A percentile compares a stretch with the other conserved stretches of the same genome.
Evolutionary conservation across 495 filamentous ascomycete genomes (phyloP).

Genomic region (Daldinia caldariorum): DNA sequence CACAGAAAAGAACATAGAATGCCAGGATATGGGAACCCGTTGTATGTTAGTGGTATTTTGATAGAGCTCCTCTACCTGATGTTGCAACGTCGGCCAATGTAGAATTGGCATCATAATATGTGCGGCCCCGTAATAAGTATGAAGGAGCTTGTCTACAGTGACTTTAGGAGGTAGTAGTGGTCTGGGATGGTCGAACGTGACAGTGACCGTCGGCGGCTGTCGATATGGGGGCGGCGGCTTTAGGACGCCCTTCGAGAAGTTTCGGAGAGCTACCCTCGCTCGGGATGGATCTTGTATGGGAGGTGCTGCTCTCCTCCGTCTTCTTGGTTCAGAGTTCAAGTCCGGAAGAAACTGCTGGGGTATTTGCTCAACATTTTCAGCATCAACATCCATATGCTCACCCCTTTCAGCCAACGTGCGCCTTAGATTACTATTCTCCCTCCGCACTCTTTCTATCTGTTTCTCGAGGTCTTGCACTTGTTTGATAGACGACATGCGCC

Average conservation of each 20-base stretch:
- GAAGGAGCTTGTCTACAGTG: constrained; percentile 77
- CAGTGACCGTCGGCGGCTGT: constrained; percentile 59
- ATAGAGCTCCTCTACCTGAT: constrained; percentile 82
- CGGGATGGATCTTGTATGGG: constrained; percentile 71
- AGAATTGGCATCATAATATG: constrained; percentile 85
- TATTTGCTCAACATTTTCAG: constrained; percentile 63
- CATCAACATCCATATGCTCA: constrained; percentile 69
- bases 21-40: constrained; percentile 76
- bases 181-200: constrained; percentile 61
- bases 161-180: constrained; percentile 76
- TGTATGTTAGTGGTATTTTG: constrained; percentile 67
- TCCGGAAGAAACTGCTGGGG: constrained; percentile 73
- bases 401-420: constrained; percentile 64
- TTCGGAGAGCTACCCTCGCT: constrained; percentile 77
- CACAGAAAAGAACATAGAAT: constrained; percentile 82
- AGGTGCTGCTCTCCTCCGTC: constrained; percentile 65
- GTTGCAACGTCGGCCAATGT: constrained; percentile 86
- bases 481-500: constrained; percentile 99
- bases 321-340: constrained; percentile 69
- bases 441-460: constrained; percentile 78
- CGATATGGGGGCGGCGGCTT: constrained; percentile 81
- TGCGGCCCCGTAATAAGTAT: constrained; percentile 76
- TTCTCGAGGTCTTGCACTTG: constrained; percentile 98
- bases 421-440: constrained; percentile 76
- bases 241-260: constrained; percentile 79